Evolutionary conservation across 1,139 yeast genomes (phyloP).

Genomic region (Kurtzmaniella quercitrusa): DNA sequence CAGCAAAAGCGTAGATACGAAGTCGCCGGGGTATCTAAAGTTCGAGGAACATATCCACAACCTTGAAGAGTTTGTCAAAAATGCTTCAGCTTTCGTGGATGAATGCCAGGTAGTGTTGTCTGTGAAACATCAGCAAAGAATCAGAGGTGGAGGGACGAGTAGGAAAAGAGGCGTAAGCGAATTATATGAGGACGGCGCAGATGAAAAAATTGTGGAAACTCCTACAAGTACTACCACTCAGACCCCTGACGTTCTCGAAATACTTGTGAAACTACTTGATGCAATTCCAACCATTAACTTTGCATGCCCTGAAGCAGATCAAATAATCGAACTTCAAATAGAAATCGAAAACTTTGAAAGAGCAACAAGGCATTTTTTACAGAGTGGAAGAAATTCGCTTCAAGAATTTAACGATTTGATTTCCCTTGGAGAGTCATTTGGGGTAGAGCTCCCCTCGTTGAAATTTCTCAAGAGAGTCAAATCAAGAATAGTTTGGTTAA

Average conservation of each 20-base stretch:
- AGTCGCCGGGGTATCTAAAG: constrained; percentile 12
- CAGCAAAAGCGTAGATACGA: constrained; percentile 11
- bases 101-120: constrained; percentile 52
- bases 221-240: neutral
- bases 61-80: constrained; percentile 38
- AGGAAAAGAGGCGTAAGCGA: constrained; percentile 10
- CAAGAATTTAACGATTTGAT: constrained; percentile 45
- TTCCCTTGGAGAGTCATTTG: constrained; percentile 55
- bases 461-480: constrained; percentile 45
- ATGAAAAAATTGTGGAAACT: constrained; percentile 5
- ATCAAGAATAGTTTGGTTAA: constrained; percentile 48
- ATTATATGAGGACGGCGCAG: constrained; percentile 12
- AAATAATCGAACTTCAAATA: constrained; percentile 47
- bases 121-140: constrained; percentile 49
- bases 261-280: constrained; percentile 32
- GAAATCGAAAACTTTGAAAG: constrained; percentile 54
- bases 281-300: constrained; percentile 50
- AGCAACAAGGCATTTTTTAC: constrained; percentile 38
- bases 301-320: constrained; percentile 56
- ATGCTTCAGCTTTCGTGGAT: constrained; percentile 50
- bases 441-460: constrained; percentile 51
- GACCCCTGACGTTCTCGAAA: constrained; percentile 14
- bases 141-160: constrained; percentile 20
- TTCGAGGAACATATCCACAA: constrained; percentile 26
- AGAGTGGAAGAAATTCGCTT: constrained; percentile 19